Conservation (phyloP, 345 rosid genomes). For the Conringia planisiliqua region DNA sequence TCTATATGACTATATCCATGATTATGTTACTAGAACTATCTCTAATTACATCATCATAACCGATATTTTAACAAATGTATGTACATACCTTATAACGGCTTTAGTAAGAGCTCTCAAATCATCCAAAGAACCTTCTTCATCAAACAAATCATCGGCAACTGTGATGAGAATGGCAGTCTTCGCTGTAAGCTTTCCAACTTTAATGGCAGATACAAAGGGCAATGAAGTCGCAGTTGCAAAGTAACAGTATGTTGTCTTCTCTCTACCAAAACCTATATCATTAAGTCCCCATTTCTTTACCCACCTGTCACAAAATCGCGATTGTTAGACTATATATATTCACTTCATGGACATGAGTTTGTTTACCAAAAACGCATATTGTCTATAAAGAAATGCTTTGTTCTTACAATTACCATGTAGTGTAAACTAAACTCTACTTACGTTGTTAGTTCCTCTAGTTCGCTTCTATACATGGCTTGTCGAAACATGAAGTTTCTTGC, state of each 20-base stretch:
- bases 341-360: background rate
- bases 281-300: constrained; percentile 42
- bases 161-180: constrained; percentile 52
- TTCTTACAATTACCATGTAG: background rate
- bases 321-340: background rate
- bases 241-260: constrained; percentile 58
- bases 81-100: constrained; percentile 53
- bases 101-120: constrained; percentile 45
- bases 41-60: background rate
- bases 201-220: constrained; percentile 35
- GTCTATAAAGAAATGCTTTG: background rate
- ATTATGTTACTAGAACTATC: background rate
- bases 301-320: constrained; percentile 41
- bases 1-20: background rate
- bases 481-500: constrained; percentile 35
- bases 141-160: constrained; percentile 65
- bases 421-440: constrained; percentile 6
- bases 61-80: background rate
- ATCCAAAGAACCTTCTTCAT: constrained; percentile 47
- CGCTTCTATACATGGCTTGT: constrained; percentile 44
- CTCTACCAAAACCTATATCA: constrained; percentile 63
- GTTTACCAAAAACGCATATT: too few relatives aligned
- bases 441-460: constrained; percentile 50
- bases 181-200: constrained; percentile 33
- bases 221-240: constrained; percentile 44